Conservation (phyloP, 2,329 filamentous ascomycete species). For the Fusarium ambrosium region DNA sequence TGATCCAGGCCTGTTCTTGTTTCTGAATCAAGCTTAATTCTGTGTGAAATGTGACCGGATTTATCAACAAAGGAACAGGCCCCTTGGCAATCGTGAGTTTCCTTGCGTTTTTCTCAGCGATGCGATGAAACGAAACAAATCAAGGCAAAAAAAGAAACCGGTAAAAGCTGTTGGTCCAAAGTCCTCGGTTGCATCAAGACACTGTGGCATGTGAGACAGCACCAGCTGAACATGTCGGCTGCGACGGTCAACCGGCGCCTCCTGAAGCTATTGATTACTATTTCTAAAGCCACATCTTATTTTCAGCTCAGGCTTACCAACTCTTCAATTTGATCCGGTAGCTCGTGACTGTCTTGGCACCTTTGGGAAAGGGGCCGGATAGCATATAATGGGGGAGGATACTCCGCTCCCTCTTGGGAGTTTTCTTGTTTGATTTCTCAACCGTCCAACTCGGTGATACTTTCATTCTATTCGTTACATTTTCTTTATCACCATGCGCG, state of each 20-base stretch:
- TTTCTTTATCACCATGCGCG: constrained; percentile 13
- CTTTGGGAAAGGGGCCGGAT: background rate
- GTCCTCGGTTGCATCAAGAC: background rate
- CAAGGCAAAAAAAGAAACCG: background rate
- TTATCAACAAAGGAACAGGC: background rate
- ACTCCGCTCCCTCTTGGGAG: background rate
- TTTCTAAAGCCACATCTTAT: background rate
- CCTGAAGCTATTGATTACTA: background rate
- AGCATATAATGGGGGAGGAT: background rate
- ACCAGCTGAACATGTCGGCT: background rate
- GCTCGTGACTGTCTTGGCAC: background rate
- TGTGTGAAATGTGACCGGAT: background rate
- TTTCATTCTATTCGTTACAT: background rate
- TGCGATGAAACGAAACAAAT: background rate
- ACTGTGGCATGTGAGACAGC: background rate
- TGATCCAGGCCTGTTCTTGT: background rate
- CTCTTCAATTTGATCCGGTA: background rate
- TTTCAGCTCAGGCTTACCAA: background rate
- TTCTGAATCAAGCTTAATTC: background rate
- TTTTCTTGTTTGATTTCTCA: background rate
- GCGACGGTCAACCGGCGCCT: background rate
- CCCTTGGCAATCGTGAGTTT: background rate
- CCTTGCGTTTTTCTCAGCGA: background rate
- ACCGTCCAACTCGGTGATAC: constrained; percentile 1
- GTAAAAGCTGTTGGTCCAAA: background rate